These are phyloP conservation scores for Ustilago curta DNA, from an alignment of 1,284 basidiomycete species.

Conservation along the genomic window DNA sequence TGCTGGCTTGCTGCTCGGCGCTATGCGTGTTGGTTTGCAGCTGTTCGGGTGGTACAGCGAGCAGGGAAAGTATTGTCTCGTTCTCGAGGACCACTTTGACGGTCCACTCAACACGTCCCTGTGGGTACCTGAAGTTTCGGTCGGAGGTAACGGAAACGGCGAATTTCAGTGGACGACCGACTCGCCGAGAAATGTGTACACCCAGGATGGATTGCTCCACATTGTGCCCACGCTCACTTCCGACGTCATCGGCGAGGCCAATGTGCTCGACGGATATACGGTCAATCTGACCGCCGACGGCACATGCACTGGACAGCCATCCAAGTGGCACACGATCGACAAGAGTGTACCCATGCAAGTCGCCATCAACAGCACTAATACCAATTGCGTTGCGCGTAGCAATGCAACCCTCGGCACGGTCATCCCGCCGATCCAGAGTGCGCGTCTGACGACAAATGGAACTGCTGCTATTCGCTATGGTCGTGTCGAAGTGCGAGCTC, in stretches of 20 bases:
- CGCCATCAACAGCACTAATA: constrained; percentile 73
- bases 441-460: background rate
- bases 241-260: constrained; percentile 63
- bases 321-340: too few species aligned
- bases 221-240: constrained; percentile 81
- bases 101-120: constrained; percentile 75
- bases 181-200: background rate
- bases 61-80: constrained; percentile 73
- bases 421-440: background rate
- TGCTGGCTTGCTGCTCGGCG: background rate
- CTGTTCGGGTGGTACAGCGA: background rate
- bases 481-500: constrained; percentile 83
- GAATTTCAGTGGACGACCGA: background rate
- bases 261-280: constrained; percentile 78
- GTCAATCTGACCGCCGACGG: constrained; percentile 82
- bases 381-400: constrained; percentile 71
- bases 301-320: too few species aligned
- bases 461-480: constrained; percentile 75
- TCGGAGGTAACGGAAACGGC: background rate
- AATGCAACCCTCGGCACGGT: background rate
- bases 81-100: constrained; percentile 82
- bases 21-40: too few species aligned
- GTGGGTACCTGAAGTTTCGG: constrained; percentile 82
- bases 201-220: background rate
- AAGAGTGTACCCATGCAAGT: too few species aligned